phyloP scores from a whole-genome alignment of 768 basidiomycete genomes.

The Sistotremastrum niveocremeum region DNA sequence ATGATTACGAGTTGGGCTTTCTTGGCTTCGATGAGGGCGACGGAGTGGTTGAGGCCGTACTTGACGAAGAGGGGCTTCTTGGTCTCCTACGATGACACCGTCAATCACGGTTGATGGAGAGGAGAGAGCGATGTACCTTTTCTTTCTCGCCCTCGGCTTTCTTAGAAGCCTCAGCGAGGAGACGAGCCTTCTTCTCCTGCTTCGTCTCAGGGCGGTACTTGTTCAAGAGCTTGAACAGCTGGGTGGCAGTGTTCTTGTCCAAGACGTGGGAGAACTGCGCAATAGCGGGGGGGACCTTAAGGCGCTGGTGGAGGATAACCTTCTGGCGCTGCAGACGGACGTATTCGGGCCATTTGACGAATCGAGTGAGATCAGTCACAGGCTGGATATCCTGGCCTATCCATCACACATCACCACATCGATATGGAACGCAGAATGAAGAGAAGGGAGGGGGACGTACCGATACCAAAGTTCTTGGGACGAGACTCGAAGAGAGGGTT shows the following conservation, averaged over 20 bases:
- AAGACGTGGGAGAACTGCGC: conserved; percentile 95
- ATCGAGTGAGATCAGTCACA: conserved; percentile 82
- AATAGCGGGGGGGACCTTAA: conserved; percentile 97
- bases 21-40: conserved; percentile 94
- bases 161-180: conserved; percentile 62
- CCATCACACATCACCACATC: not conserved
- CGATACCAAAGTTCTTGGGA: conserved; percentile 92
- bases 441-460: conserved; percentile 29
- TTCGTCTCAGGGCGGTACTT: conserved; percentile 94
- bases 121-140: conserved; percentile 25
- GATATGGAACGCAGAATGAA: not conserved
- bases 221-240: conserved; percentile 95
- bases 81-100: conserved; percentile 35
- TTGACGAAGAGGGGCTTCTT: conserved; percentile 96
- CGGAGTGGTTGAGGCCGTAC: conserved; percentile 93
- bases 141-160: conserved; percentile 63
- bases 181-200: conserved; percentile 94
- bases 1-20: conserved; percentile 94
- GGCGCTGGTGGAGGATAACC: conserved; percentile 92
- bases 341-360: conserved; percentile 99
- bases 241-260: conserved; percentile 98
- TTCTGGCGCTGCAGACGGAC: conserved; percentile 96
- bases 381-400: conserved; percentile 89
- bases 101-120: not conserved
- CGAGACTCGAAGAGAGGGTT: conserved; percentile 92